phyloP scores from a whole-genome alignment of 225 moss, liverwort and hornwort genomes.

The Asterella californica region DNA sequence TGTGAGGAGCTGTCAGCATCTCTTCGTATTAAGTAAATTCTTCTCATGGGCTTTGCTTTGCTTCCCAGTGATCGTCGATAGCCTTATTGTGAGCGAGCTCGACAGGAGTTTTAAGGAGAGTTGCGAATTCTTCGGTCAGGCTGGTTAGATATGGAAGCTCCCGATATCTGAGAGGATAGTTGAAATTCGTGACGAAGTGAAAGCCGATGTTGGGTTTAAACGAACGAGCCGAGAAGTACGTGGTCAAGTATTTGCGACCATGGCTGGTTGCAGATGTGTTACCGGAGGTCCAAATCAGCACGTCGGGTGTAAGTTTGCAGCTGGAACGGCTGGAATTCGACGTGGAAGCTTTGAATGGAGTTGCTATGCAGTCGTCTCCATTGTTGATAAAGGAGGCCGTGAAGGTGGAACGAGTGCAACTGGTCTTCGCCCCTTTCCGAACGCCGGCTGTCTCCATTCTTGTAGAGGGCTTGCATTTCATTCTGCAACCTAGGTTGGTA shows the following conservation, averaged over 20 bases:
- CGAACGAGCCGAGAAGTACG: constrained; percentile 29
- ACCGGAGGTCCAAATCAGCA: constrained; percentile 29
- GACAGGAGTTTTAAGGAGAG: neutral
- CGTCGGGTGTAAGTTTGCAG: constrained; percentile 31
- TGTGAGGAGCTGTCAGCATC: neutral
- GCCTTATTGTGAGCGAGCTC: neutral
- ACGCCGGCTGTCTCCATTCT: constrained; percentile 35
- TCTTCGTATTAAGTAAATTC: neutral
- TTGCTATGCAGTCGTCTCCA: constrained; percentile 34
- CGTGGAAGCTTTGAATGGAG: constrained; percentile 29
- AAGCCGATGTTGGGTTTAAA: constrained; percentile 31
- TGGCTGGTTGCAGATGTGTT: constrained; percentile 37
- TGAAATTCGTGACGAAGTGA: neutral
- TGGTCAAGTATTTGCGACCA: constrained; percentile 35
- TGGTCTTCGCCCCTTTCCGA: constrained; percentile 38
- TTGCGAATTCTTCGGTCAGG: neutral
- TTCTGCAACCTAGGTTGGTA: constrained; percentile 43
- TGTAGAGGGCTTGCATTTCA: constrained; percentile 39
- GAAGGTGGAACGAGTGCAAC: constrained; percentile 28
- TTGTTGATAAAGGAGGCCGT: constrained; percentile 38
- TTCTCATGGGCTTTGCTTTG: neutral
- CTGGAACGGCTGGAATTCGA: constrained; percentile 37
- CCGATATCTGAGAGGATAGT: neutral
- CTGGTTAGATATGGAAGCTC: neutral
- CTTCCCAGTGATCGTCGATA: neutral